Conservation (phyloP, 345 rosid genomes). For the Turnera subulata region DNA sequence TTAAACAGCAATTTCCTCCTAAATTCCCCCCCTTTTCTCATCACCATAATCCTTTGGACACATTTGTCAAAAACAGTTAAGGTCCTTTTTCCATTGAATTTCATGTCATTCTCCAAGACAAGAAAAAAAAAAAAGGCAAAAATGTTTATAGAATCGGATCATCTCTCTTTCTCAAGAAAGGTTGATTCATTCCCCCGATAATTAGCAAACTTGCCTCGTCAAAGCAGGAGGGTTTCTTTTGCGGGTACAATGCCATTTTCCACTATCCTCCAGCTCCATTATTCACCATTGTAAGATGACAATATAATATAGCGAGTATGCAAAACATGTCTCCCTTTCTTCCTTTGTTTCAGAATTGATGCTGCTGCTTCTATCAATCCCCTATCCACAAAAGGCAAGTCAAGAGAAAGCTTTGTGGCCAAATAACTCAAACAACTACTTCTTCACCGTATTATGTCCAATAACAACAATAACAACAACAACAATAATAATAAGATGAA, state of each 20-base stretch:
- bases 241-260: too few relatives aligned
- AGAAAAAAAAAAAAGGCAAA: not conserved
- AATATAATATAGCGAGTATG: too few relatives aligned
- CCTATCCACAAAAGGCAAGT: too few relatives aligned
- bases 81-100: not conserved
- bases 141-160: not conserved
- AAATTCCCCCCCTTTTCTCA: conserved; percentile 10
- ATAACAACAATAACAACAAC: conserved; percentile 57
- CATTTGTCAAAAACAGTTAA: conserved; percentile 12
- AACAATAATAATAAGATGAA: conserved; percentile 70
- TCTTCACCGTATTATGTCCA: conserved; percentile 30
- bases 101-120: not conserved
- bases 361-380: not conserved
- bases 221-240: too few relatives aligned
- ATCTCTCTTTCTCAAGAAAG: not conserved
- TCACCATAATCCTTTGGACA: conserved; percentile 1
- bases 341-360: conserved; percentile 7
- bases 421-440: not conserved
- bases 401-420: not conserved
- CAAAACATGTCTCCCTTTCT: not conserved
- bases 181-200: too few relatives aligned
- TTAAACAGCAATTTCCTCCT: conserved; percentile 9
- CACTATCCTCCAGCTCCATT: too few relatives aligned
- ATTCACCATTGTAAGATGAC: too few relatives aligned
- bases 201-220: too few relatives aligned